These are phyloP conservation scores for Paecilomyces formosus DNA, from an alignment of 2,329 filamentous ascomycete species.

Conservation along the genomic window DNA sequence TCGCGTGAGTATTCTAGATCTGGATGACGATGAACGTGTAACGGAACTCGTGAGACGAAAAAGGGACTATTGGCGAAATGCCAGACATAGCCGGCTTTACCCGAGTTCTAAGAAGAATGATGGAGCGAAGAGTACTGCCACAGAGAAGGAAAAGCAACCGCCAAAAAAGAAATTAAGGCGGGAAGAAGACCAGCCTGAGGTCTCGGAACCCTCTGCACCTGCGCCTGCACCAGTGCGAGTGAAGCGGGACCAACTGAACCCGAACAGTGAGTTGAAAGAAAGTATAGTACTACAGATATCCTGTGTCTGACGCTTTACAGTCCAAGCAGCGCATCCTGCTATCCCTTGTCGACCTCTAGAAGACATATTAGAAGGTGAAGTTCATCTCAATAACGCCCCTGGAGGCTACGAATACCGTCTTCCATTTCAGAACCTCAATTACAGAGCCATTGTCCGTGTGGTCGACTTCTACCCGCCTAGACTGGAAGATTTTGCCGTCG, in stretches of 20 bases:
- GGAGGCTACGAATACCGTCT: constrained; percentile 41
- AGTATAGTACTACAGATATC: background rate
- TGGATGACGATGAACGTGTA: constrained; percentile 39
- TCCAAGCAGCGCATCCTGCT: constrained; percentile 40
- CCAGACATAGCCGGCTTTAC: constrained; percentile 30
- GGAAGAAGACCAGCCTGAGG: constrained; percentile 21
- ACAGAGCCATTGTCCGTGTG: constrained; percentile 64
- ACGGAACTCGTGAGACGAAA: constrained; percentile 57
- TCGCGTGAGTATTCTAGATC: constrained; percentile 50
- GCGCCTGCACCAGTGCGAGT: constrained; percentile 8
- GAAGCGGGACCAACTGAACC: constrained; percentile 30
- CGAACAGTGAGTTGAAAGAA: constrained; percentile 29
- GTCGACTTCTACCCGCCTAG: constrained; percentile 69
- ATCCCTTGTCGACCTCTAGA: constrained; percentile 32
- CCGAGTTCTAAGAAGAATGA: background rate
- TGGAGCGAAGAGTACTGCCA: constrained; percentile 9
- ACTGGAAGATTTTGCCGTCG: constrained; percentile 62
- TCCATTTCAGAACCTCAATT: constrained; percentile 69
- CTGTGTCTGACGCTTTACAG: constrained; percentile 25
- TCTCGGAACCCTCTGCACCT: constrained; percentile 8
- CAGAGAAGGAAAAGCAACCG: constrained; percentile 22
- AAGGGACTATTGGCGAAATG: constrained; percentile 53
- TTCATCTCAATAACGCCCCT: constrained; percentile 40
- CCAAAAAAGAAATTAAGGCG: constrained; percentile 19
- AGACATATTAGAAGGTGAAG: constrained; percentile 43